phyloP scores from a whole-genome alignment of 202 grass and related monocot species.

The Schoenoplectus tabernaemontani region DNA sequence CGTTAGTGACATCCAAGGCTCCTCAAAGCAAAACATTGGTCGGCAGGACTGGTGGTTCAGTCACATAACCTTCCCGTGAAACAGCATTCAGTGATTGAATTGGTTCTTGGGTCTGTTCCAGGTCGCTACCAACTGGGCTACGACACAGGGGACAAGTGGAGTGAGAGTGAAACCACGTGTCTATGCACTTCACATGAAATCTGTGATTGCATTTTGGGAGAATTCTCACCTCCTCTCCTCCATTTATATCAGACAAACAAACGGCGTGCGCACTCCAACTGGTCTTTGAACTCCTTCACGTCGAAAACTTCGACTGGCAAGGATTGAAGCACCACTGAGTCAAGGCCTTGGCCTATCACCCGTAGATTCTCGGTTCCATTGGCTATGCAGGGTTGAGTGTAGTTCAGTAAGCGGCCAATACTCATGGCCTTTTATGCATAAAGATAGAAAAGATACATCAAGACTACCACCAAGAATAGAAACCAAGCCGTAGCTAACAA shows the following conservation, averaged over 20 bases:
- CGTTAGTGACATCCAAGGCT: conserved; percentile 41
- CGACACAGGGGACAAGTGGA: conserved; percentile 86
- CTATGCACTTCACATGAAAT: conserved; percentile 76
- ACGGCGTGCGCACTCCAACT: conserved; percentile 73
- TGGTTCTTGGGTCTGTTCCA: conserved; percentile 28
- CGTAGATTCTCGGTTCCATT: conserved; percentile 27
- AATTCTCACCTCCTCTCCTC: conserved; percentile 60
- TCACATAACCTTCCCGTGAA: background rate
- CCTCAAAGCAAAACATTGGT: conserved; percentile 81
- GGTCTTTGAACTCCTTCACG: background rate
- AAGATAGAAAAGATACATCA: conserved; percentile 83
- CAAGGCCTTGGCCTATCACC: conserved; percentile 32
- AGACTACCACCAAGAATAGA: conserved; percentile 65
- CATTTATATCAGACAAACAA: conserved; percentile 56
- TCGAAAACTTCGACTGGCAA: conserved; percentile 29
- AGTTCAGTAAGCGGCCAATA: background rate
- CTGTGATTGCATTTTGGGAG: conserved; percentile 72
- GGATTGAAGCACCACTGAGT: conserved; percentile 19
- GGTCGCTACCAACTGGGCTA: conserved; percentile 29
- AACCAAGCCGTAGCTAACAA: conserved; percentile 56
- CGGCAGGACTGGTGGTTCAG: conserved; percentile 37
- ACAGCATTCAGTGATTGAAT: background rate
- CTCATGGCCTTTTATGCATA: conserved; percentile 55
- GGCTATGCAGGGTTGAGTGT: conserved; percentile 24
- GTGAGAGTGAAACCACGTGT: conserved; percentile 91